Base-by-base conservation (phyloP, 2,329 filamentous ascomycete species). In the Stromatinia cepivora region DNA sequence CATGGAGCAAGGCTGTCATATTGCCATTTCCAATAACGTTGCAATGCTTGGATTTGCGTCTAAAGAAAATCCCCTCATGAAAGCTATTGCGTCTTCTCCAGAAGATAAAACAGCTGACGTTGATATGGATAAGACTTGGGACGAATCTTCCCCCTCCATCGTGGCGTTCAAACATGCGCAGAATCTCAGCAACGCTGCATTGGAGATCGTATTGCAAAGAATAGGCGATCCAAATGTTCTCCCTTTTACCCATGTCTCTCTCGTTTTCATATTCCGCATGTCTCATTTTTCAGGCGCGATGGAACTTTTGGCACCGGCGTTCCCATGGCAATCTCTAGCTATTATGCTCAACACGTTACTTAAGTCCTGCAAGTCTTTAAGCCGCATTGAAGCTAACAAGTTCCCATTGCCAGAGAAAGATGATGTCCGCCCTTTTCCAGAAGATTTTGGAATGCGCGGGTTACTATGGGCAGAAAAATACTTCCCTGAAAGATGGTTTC, bases 1-100 rank as follows among this genome's bases (percentile, higher is more conserved):
- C 54, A 82, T 82, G 74, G 82, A 84, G 50, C 82, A 84, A 72
- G 83, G 82, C 0, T 85, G 87, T 25, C 83, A 86, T 57, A 84
- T 90, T 39, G 86, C 83, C 0, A 83, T 90, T 2, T 81, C 85
- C 7, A 79, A 79, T 54, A 70, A 68, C 28, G 74, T 78, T 46
- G 75, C 76, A 0, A 72, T 79, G 61, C 71, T 77, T 42, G 74
- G 74, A 4, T 79, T 76, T 71, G 77, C 74, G 5, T 70, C 73
- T 0, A 73, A 76, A 42, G 76, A 76, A 0, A 79, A 76, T 69
- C 13, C 71, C 4, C 45, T 77, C 0, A 77, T 78, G 73, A 72
- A 71, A 59, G 65, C 70, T 11, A 73, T 76, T 4, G 42, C 70
- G 13, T 50, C 61, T 25, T 31, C 31, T n/a, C 31, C 56, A 9